Evolutionary conservation across 148 eudicot genomes (phyloP).

Genomic region (Chenopodium quinoa): DNA sequence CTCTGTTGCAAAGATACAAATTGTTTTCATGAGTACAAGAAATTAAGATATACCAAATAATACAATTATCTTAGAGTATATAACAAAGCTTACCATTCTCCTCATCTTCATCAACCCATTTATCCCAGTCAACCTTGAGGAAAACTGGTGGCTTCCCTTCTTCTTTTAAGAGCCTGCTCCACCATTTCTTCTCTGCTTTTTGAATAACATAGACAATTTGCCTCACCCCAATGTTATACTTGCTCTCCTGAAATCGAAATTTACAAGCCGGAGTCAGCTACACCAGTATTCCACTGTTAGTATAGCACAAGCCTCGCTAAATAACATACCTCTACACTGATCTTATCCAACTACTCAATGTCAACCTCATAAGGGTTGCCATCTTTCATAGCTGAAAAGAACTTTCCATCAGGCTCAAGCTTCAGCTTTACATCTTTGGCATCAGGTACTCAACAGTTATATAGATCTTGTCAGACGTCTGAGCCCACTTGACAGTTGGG

Average conservation of each 20-base stretch:
- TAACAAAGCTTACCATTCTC: conserved; percentile 39
- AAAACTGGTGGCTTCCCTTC: conserved; percentile 65
- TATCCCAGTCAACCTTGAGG: conserved; percentile 85
- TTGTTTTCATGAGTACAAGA: not conserved
- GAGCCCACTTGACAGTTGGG: conserved; percentile 76
- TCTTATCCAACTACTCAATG: conserved; percentile 57
- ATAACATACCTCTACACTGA: conserved; percentile 53
- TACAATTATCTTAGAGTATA: not conserved
- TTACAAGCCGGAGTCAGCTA: not conserved
- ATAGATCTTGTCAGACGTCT: conserved; percentile 59
- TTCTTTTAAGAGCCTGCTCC: conserved; percentile 64
- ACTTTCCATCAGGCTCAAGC: conserved; percentile 75
- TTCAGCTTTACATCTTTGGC: conserved; percentile 77
- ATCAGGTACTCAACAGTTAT: conserved; percentile 73
- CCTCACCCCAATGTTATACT: conserved; percentile 53
- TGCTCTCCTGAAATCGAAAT: conserved; percentile 54
- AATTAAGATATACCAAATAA: not conserved
- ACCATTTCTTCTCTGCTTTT: conserved; percentile 77
- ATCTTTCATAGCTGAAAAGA: conserved; percentile 66
- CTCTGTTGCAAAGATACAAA: conserved; percentile 32
- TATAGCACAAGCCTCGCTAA: not conserved
- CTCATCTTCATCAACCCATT: conserved; percentile 90
- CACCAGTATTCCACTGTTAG: not conserved
- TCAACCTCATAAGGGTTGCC: conserved; percentile 54
- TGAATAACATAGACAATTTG: conserved; percentile 51